These are phyloP conservation scores for Trichocladium antarcticum DNA, from an alignment of 495 filamentous ascomycete genomes.

Conservation along the genomic window DNA sequence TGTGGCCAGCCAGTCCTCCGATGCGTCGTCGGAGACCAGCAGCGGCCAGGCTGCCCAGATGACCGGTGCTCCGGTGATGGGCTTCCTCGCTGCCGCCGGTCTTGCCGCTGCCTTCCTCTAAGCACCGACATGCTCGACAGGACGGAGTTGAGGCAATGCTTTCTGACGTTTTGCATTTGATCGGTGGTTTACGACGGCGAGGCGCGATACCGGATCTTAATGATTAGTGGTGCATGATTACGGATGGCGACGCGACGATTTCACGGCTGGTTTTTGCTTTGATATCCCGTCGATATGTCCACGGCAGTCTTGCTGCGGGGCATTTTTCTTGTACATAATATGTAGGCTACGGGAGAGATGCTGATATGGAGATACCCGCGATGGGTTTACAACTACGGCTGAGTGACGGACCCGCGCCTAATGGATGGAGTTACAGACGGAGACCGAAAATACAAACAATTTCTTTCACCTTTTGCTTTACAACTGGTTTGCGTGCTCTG, in stretches of 20 bases:
- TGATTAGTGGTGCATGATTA: constrained; percentile 17
- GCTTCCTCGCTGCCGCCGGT: constrained; percentile 29
- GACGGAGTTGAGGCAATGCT: not conserved
- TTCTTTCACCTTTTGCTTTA: no score
- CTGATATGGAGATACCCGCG: constrained; percentile 18
- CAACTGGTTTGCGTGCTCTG: no score
- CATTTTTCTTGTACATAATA: constrained; percentile 25
- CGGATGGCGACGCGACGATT: constrained; percentile 2
- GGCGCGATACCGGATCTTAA: constrained; percentile 20
- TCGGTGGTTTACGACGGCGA: constrained; percentile 13
- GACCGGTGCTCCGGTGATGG: constrained; percentile 24
- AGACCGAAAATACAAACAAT: no score
- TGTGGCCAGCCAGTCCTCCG: constrained; percentile 3
- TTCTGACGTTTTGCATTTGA: constrained; percentile 14
- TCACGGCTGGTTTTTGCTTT: constrained; percentile 12
- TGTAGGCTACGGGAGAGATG: constrained; percentile 4
- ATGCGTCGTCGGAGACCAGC: no score
- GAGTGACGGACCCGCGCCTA: not conserved
- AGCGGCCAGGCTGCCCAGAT: constrained; percentile 19
- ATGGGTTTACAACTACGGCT: constrained; percentile 8
- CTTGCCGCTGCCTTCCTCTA: constrained; percentile 26
- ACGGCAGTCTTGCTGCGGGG: constrained; percentile 1
- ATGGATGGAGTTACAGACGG: not conserved
- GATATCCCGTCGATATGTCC: constrained; percentile 19
- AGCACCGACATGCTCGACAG: not conserved